Evolutionary conservation across 1,284 basidiomycete genomes (phyloP), one percentile per base, ranked within the genome.

Genomic region (Rhodotorula sp.): DNA sequence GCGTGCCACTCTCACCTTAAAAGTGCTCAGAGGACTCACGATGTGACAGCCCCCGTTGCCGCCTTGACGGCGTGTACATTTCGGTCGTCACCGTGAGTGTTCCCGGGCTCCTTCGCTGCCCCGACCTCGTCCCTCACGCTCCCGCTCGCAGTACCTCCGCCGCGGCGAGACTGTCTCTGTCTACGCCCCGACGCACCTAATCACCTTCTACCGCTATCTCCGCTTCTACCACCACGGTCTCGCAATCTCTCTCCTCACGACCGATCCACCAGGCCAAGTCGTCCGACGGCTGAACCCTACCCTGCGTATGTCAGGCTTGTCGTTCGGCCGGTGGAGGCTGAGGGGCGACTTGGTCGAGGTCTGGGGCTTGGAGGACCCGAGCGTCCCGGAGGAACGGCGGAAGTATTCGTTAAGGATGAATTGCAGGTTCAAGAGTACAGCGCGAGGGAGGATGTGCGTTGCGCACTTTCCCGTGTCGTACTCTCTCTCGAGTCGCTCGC

Each of bases 181-280:
- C 10, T 75, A 75, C 57, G 72, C 73, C 0, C 76, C 76, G 7
- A 76, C 74, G 4, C 76, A 76, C 44, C 60, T 77, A 8, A 71
- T 78, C 47, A 76, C 74, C 44, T 78, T 76, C 61, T 78, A 76
- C 52, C 72, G 77, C 34, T 78, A 75, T 52, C 58, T 68, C 15
- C 59, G 71, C 1, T 74, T 74, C 65, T 74, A 74, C 54, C 65
- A 70, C 58, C 55, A 71, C 56, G 77, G 77, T 15, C 70, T 74
- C 51, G 76, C 73, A 48, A 62, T 78, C 51, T 76, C 77, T 4
- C 65, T 77, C 19, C 66, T 77, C 2, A 74, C 75, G 17, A 71
- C 71, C 63, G 75, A 77, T 29, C 65, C 74, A 15, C 77, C 77
- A 0, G 61, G 62, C 24, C 30, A 60, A 20, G 67, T 78, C 51